Base-by-base conservation (phyloP, 345 rosid species). In the Aegle marmelos region DNA sequence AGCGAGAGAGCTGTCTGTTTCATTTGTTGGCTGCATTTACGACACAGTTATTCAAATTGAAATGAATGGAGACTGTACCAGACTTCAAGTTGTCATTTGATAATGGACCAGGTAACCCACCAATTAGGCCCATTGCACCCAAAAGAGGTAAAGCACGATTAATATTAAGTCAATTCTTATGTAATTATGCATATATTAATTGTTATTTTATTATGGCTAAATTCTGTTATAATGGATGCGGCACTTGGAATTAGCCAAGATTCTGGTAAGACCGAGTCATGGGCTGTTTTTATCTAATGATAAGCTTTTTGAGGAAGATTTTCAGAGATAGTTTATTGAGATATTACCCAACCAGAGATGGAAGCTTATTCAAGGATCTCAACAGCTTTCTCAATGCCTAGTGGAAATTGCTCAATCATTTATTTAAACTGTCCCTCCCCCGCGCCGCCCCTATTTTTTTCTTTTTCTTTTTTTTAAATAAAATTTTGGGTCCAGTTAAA, bases 91-190 rank as follows among this genome's bases (percentile, higher is more conserved):
- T 72, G 64, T 37, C 24, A 21, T 80, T 76, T n/a, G 79, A 81
- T 28, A 68, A 83, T 9, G 81, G 84, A 8, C 30, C 72, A 6
- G 69, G 76, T 10, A 70, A 59, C 16, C 78, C 80, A 16, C 84
- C 83, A 13, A 77, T 10, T 86, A 80, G 8, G 78, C 82, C 7
- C 61, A 77, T 2, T 76, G 41, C 63, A 60, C 69, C 80, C 85
- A 0, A 31, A 34, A 48, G 85, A 84, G 86, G 87, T 81, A 25
- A 73, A 33, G 21, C 59, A 24, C n/a, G 19, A 48, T 48, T 48
- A 10, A 39, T 9, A 39, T 39, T 6, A 36, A 36, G 41, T 37
- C 41, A 37, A 37, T 7, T 7, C 41, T 7, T 37, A 37, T 37
- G 1, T 37, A 37, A 6, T 36, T 36, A 36, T 36, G 7, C 39